Evolutionary conservation across 2,329 filamentous ascomycete genomes (phyloP).

Genomic region (Trichophyton verrucosum): DNA sequence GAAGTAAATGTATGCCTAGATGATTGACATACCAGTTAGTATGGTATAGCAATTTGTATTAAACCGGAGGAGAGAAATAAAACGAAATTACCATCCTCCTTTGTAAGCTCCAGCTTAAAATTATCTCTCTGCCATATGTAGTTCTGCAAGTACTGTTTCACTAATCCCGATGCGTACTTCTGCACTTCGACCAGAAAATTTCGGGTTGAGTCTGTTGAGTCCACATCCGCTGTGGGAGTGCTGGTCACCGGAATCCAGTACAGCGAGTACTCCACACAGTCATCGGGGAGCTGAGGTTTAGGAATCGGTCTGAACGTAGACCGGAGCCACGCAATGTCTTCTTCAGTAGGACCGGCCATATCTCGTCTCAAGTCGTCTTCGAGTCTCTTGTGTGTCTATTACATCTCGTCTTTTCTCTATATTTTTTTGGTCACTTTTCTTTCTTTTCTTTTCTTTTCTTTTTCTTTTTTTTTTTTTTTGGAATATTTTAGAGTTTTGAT

Average conservation of each 20-base stretch:
- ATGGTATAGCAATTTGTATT: not conserved
- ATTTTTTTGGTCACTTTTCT: not conserved
- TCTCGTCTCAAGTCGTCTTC: not conserved
- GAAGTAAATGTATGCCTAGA: slow-evolving; percentile 46
- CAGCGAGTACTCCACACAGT: slow-evolving; percentile 74
- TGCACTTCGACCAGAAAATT: slow-evolving; percentile 58
- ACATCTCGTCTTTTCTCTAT: slow-evolving; percentile 4
- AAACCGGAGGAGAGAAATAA: slow-evolving; percentile 7
- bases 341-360: slow-evolving; percentile 28
- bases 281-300: slow-evolving; percentile 57
- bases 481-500: slow-evolving; percentile 12
- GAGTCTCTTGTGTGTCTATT: not conserved
- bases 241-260: slow-evolving; percentile 54
- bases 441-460: slow-evolving; percentile 6
- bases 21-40: not conserved
- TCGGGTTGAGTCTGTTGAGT: slow-evolving; percentile 36
- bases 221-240: slow-evolving; percentile 42
- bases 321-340: slow-evolving; percentile 53
- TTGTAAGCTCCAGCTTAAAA: slow-evolving; percentile 54
- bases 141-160: slow-evolving; percentile 54
- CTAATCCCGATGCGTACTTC: slow-evolving; percentile 53
- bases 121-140: slow-evolving; percentile 92
- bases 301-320: slow-evolving; percentile 55
- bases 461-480: slow-evolving; percentile 2
- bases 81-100: slow-evolving; percentile 46